Percentiles rank a stretch among this genome's conserved stretches.
phyloP scores from a whole-genome alignment of 2,329 filamentous ascomycete genomes.

The Ophiosphaerella korrae region DNA sequence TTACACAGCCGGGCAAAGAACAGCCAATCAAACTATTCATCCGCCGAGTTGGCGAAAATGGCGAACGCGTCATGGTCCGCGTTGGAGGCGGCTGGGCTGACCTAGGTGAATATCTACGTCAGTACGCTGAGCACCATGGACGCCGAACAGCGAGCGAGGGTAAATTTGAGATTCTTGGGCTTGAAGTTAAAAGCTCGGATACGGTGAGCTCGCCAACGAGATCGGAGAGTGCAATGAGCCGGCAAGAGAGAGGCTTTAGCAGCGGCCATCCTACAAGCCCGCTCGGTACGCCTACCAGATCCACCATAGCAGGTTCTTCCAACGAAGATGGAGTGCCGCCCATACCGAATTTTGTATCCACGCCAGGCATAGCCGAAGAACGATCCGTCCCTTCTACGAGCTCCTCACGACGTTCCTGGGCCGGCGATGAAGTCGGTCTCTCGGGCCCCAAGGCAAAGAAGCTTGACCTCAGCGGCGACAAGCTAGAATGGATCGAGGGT shows the following conservation, averaged over 20 bases:
- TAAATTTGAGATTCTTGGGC: slow-evolving; percentile 61
- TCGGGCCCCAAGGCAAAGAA: slow-evolving; percentile 71
- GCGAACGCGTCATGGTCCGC: slow-evolving; percentile 95
- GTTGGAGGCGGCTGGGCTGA: slow-evolving; percentile 99
- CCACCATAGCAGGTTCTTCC: slow-evolving; percentile 16
- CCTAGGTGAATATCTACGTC: slow-evolving; percentile 88
- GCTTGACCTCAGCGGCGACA: slow-evolving; percentile 70
- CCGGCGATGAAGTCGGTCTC: slow-evolving; percentile 62
- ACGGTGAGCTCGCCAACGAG: slow-evolving; percentile 22
- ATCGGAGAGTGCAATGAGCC: slow-evolving; percentile 37
- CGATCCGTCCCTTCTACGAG: slow-evolving; percentile 31
- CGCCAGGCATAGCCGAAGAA: slow-evolving; percentile 34
- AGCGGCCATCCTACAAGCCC: slow-evolving; percentile 28
- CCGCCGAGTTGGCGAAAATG: slow-evolving; percentile 84
- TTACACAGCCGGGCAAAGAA: slow-evolving; percentile 81
- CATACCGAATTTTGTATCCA: slow-evolving; percentile 30
- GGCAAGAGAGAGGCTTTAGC: slow-evolving; percentile 32
- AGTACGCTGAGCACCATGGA: slow-evolving; percentile 91
- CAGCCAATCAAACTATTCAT: slow-evolving; percentile 95
- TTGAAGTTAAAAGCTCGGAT: slow-evolving; percentile 41
- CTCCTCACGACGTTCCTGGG: slow-evolving; percentile 42
- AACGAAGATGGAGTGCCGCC: slow-evolving; percentile 30
- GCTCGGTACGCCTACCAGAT: slow-evolving; percentile 36
- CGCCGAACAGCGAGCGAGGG: slow-evolving; percentile 66
- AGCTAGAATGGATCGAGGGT: slow-evolving; percentile 79